Percentiles rank a stretch among this genome's conserved stretches.
Evolutionary conservation across 768 basidiomycete genomes (phyloP).

Genomic region (Serendipita sp.): DNA sequence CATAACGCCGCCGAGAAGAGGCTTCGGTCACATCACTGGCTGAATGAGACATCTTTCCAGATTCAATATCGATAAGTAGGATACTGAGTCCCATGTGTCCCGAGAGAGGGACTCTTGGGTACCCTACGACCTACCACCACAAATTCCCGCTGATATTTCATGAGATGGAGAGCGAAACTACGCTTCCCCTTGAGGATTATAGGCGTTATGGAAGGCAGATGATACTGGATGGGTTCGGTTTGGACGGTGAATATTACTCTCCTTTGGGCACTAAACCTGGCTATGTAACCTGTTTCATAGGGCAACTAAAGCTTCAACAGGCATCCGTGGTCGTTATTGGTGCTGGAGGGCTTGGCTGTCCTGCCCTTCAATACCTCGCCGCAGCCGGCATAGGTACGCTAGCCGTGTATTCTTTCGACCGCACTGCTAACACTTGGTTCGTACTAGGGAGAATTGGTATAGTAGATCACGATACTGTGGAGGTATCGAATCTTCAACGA

Average conservation of each 20-base stretch:
- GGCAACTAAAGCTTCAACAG: slow-evolving; percentile 63
- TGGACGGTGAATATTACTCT: slow-evolving; percentile 42
- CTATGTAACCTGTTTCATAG: slow-evolving; percentile 24
- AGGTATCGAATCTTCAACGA: slow-evolving; percentile 78
- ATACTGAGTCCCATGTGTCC: no score
- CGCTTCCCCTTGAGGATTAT: slow-evolving; percentile 42
- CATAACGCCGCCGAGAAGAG: no score
- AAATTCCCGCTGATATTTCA: no score
- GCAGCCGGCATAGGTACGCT: slow-evolving; percentile 78
- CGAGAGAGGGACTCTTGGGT: no score
- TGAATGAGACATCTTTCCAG: no score
- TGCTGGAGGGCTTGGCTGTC: slow-evolving; percentile 92
- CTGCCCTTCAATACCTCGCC: slow-evolving; percentile 84
- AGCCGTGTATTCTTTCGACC: background rate
- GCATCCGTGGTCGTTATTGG: slow-evolving; percentile 79
- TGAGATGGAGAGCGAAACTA: no score
- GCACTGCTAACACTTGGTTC: background rate
- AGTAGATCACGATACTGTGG: slow-evolving; percentile 77
- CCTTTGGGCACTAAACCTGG: background rate
- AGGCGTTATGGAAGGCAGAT: slow-evolving; percentile 90
- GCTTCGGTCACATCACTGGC: no score
- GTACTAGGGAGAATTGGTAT: slow-evolving; percentile 69
- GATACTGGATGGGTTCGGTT: slow-evolving; percentile 80
- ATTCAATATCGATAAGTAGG: no score
- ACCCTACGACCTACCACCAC: no score